Base-by-base conservation (phyloP, 768 basidiomycete genomes). In the Albatrellus ellisii region DNA sequence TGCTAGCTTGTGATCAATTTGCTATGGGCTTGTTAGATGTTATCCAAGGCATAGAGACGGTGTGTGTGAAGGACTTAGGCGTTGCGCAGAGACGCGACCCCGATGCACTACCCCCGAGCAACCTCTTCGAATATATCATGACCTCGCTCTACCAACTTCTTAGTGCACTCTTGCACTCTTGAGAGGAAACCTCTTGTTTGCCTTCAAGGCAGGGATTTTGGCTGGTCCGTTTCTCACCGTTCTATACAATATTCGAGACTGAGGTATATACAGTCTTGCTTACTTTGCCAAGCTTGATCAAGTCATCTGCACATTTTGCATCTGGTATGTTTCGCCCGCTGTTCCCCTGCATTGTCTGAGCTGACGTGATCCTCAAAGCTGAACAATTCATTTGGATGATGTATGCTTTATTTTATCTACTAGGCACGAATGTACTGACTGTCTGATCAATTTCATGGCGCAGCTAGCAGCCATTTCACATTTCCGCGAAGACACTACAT, bases 401-500 rank as follows among this genome's bases (percentile, higher is more conserved):
- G 77, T 83, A 43, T 52, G 73, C 46, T n/a, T 33, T 18, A 12
- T 38, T n/a, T 11, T 44, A 18, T 25, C 18, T 8, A 1, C 21
- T 10, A 29, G 26, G 29, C 20, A 4, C 39, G 7, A 28, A 22
- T 42, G 0, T 11, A 41, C 36, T 26, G 14, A 12, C 3, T 31
- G 43, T 24, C 3, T 8, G 14, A 9, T 22, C 42, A 82, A 78
- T 14, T 68, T 85, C 53, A 84, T 86, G 77, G 81, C 73, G 0
- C 84, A 86, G 51, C 61, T 84, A 5, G 80, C 80, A 0, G n/a
- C n/a, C n/a, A 57, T 83, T 0, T 63, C 77, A 7, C 72, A 82
- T 14, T 86, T 83, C 52, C 68, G 78, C 33, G 84, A 83, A 1
- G 84, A 88, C 40, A 88, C 83, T 0, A 68, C 72, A 0, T 80